Evolutionary conservation across 2,329 filamentous ascomycete genomes (phyloP).

Genomic region (Colletotrichum gloeosporioides): DNA sequence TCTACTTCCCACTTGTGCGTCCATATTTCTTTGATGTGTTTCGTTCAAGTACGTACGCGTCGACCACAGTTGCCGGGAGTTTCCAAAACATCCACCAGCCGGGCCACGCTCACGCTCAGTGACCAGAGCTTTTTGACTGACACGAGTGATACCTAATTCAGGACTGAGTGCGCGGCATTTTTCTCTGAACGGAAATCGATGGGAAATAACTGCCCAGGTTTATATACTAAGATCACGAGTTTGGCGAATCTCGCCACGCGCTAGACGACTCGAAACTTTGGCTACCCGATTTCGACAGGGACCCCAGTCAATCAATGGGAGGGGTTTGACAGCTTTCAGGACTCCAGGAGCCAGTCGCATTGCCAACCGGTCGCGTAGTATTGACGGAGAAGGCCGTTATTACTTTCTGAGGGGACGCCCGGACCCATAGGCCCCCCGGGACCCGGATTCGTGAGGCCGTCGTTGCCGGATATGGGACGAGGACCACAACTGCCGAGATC

Average conservation of each 20-base stretch:
- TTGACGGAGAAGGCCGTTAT: neutral
- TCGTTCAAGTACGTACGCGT: neutral
- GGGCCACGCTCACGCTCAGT: neutral
- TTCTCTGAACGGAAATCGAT: neutral
- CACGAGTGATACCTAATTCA: neutral
- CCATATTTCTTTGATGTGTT: neutral
- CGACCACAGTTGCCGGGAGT: neutral
- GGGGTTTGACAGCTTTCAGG: neutral
- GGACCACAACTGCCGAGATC: neutral
- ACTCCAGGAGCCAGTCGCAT: neutral
- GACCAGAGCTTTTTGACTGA: neutral
- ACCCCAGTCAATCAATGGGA: neutral
- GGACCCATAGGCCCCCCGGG: slow-evolving; percentile 1
- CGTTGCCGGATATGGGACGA: neutral
- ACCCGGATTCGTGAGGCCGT: neutral
- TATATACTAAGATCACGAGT: neutral
- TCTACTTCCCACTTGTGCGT: neutral
- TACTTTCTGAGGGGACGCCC: neutral
- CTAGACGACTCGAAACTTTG: neutral
- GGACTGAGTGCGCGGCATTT: neutral
- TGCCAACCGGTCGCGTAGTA: neutral
- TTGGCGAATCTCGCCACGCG: neutral
- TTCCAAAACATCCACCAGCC: neutral
- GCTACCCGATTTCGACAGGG: neutral
- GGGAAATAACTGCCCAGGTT: neutral